A percentile compares a stretch with the other conserved stretches of the same genome.
Evolutionary conservation across 768 basidiomycete species (phyloP).

Genomic region (Tylopilus intermedius): DNA sequence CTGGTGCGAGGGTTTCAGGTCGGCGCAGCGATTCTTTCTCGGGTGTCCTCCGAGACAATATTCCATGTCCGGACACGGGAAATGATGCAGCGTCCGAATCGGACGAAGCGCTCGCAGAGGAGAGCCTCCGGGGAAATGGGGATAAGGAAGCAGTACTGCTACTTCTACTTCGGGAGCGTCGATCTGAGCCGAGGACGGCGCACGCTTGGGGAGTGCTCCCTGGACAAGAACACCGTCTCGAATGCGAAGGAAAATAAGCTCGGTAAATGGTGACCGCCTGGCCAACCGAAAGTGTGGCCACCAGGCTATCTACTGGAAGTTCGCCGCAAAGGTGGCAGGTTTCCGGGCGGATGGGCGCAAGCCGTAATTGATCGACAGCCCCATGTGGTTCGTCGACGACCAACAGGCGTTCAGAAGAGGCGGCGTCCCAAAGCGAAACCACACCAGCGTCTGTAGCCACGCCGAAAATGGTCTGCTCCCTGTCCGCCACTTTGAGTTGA

Average conservation of each 20-base stretch:
- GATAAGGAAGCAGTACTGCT: conserved; percentile 47
- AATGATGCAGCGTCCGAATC: conserved; percentile 49
- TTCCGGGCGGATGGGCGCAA: conserved; percentile 50
- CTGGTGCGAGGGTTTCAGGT: conserved; percentile 41
- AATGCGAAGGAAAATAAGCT: conserved; percentile 50
- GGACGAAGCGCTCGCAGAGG: conserved; percentile 36
- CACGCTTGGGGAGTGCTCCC: conserved; percentile 42
- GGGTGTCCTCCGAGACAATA: conserved; percentile 66
- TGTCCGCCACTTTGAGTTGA: conserved; percentile 46
- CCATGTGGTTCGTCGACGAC: conserved; percentile 59
- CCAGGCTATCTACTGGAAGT: conserved; percentile 58
- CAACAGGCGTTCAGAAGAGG: conserved; percentile 58
- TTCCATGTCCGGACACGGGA: conserved; percentile 77
- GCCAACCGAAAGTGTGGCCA: conserved; percentile 62
- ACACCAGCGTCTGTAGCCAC: conserved; percentile 62
- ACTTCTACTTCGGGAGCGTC: conserved; percentile 60
- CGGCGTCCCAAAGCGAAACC: conserved; percentile 72
- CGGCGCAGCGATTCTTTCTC: conserved; percentile 56
- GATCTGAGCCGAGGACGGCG: conserved; percentile 43
- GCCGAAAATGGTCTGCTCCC: conserved; percentile 49
- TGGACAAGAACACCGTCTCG: conserved; percentile 65
- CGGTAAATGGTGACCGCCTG: conserved; percentile 63
- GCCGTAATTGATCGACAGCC: conserved; percentile 52
- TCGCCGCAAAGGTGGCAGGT: conserved; percentile 72
- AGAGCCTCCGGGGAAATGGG: conserved; percentile 47